Evolutionary conservation across 257 asterid species (phyloP), one percentile per base, ranked within the genome.

Genomic region (Asclepias syriaca): DNA sequence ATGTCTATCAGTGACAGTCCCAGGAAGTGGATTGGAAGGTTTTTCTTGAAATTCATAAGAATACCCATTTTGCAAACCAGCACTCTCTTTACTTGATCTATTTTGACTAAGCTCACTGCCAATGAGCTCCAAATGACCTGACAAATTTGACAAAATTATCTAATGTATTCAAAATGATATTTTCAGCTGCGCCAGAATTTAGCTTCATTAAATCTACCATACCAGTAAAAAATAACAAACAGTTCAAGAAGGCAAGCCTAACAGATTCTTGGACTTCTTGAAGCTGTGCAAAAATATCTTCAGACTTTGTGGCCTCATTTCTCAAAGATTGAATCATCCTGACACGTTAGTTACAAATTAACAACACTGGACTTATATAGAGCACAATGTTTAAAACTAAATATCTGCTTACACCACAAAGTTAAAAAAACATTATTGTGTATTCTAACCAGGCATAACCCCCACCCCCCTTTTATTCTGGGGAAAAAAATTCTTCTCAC

Each of bases 221-320:
- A 94, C 99, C 97, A 77, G 95, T 90, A 83, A 94, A 94, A 85
- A 81, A 87, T 81, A 94, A 85, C 70, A 91, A 84, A 82, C 97
- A 94, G 82, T 88, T 94, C 75, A 94, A 78, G 78, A 94, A 88
- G 72, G 97, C 91, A 81, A 89, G 87, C 79, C 98, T 85, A 77
- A 94, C 90, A 69, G 99, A 87, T 75, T 94, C 97, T 74, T 88
- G 97, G 72, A 91, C 87, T 78, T 87, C 98, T 80, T 88, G 96
- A 83, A 94, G 92, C 85, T 89, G 93, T 53, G 80, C 75, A 82
- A 65, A 85, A 66, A 85, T 80, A 73, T 94, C 97, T 69, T 88
- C 98, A 57, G 96, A 88, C 80, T 82, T 94, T 76, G 82, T 85
- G 66, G 92, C 86, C 77, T 91, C 95, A 78, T 87, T 83, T 80